These are phyloP conservation scores for Rhinocladiella similis DNA, from an alignment of 2,329 filamentous ascomycete genomes.

Conservation along the genomic window DNA sequence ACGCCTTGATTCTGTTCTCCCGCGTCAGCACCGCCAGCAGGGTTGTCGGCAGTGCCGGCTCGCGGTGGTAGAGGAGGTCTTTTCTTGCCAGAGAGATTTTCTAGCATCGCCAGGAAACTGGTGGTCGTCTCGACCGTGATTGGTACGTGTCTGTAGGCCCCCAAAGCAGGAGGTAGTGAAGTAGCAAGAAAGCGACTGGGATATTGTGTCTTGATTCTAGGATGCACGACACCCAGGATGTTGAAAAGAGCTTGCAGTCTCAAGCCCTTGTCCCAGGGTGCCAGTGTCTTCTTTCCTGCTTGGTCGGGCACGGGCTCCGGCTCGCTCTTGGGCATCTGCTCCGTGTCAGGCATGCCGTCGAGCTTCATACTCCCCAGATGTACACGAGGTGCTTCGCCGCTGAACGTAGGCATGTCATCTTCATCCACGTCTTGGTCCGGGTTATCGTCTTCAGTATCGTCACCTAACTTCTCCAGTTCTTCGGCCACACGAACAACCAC, in stretches of 20 bases:
- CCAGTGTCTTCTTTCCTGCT: constrained; percentile 29
- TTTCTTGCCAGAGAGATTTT: constrained; percentile 58
- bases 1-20: constrained; percentile 34
- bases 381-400: constrained; percentile 30
- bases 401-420: constrained; percentile 24
- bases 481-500: constrained; percentile 66
- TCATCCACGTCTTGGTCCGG: constrained; percentile 42
- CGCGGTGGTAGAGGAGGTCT: constrained; percentile 61
- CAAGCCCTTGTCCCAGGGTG: constrained; percentile 43
- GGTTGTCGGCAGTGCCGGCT: constrained; percentile 39
- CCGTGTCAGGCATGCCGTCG: constrained; percentile 25
- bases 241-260: constrained; percentile 51
- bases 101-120: constrained; percentile 58
- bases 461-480: constrained; percentile 58
- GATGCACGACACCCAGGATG: constrained; percentile 60
- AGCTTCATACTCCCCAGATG: constrained; percentile 30
- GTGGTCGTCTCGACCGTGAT: constrained; percentile 57
- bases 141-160: constrained; percentile 58
- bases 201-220: constrained; percentile 62
- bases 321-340: background rate
- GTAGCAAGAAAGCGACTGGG: constrained; percentile 66
- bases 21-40: background rate
- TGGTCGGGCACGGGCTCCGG: background rate
- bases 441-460: constrained; percentile 37
- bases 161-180: constrained; percentile 61